Evolutionary conservation across 768 basidiomycete genomes (phyloP).

Genomic region (Psilocybe sp.): DNA sequence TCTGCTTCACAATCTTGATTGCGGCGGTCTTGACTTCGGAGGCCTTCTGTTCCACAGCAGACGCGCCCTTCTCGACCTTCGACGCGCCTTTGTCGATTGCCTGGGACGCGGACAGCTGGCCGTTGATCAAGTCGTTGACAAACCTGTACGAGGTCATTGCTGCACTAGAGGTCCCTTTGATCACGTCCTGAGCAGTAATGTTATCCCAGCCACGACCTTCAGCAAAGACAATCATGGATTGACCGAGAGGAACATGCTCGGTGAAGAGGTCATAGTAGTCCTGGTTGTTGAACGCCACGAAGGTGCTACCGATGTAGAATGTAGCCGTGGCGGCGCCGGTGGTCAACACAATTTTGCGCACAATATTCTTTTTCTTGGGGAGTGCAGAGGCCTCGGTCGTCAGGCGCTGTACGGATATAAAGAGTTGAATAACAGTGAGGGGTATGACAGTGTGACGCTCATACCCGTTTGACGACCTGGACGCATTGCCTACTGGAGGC

Average conservation of each 20-base stretch:
- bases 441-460: slow-evolving; percentile 16
- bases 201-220: slow-evolving; percentile 80
- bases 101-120: slow-evolving; percentile 29
- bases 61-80: slow-evolving; percentile 28
- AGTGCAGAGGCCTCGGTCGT: slow-evolving; percentile 50
- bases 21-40: slow-evolving; percentile 39
- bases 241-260: slow-evolving; percentile 74
- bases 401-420: slow-evolving; percentile 44
- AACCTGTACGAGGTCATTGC: slow-evolving; percentile 49
- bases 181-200: slow-evolving; percentile 57
- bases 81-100: slow-evolving; percentile 31
- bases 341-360: slow-evolving; percentile 64
- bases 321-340: slow-evolving; percentile 65
- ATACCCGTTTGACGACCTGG: slow-evolving; percentile 59
- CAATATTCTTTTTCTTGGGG: slow-evolving; percentile 47
- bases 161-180: slow-evolving; percentile 50
- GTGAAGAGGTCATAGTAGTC: slow-evolving; percentile 86
- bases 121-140: slow-evolving; percentile 48
- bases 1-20: slow-evolving; percentile 35
- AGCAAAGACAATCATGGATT: slow-evolving; percentile 75
- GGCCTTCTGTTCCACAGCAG: slow-evolving; percentile 29
- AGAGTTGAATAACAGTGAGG: slow-evolving; percentile 7
- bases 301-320: slow-evolving; percentile 82
- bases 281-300: slow-evolving; percentile 73
- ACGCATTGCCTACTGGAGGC: slow-evolving; percentile 44